Conservation (phyloP, 257 asterid genomes). For the Nicotiana tomentosiformis region DNA sequence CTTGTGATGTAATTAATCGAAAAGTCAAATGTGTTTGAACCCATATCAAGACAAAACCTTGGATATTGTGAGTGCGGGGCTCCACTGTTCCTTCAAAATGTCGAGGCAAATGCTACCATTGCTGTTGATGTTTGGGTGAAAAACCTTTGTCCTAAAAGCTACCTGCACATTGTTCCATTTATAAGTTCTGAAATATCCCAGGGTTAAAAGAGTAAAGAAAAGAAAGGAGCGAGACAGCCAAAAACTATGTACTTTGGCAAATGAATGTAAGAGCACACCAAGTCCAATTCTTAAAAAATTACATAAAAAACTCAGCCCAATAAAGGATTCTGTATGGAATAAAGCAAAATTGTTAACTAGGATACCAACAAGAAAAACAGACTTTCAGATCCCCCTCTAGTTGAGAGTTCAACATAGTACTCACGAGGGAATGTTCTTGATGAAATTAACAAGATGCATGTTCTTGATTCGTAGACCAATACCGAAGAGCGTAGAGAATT, state of each 20-base stretch:
- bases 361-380: neutral
- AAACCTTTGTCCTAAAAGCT: slow-evolving; percentile 39
- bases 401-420: neutral
- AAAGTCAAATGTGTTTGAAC: neutral
- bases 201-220: neutral
- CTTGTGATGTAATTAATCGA: neutral
- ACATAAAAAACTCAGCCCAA: neutral
- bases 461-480: neutral
- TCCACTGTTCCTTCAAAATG: slow-evolving; percentile 40
- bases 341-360: neutral
- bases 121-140: slow-evolving; percentile 39
- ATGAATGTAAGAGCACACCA: neutral
- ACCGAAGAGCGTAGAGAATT: neutral
- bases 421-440: neutral
- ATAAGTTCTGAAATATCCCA: neutral
- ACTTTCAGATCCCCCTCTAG: neutral
- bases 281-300: neutral
- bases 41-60: slow-evolving; percentile 16
- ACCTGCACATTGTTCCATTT: slow-evolving; percentile 15
- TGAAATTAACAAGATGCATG: neutral
- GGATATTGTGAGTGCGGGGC: slow-evolving; percentile 40
- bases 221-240: neutral
- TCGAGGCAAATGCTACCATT: slow-evolving; percentile 44
- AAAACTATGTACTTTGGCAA: neutral
- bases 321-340: neutral